Evolutionary conservation across 192 early-diverging fungal species (phyloP), one percentile per base, ranked within the genome.

Genomic region (Umbelopsis ramanniana): DNA sequence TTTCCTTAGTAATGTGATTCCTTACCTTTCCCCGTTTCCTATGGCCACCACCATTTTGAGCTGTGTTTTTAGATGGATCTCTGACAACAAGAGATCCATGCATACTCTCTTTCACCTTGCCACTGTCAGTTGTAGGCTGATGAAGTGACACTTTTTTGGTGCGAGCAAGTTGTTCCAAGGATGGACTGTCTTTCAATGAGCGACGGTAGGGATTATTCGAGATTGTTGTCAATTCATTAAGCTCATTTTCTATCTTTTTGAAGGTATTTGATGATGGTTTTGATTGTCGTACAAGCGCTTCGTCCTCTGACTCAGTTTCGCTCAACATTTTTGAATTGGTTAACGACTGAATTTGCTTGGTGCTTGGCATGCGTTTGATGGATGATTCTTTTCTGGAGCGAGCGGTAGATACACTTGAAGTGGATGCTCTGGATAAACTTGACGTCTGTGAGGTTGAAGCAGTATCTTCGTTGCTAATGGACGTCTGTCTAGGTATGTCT

Each of bases 1-100:
- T 52, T 43, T 21, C 17, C 7, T 6, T 14, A 2, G n/a, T 8
- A 21, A 46, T 47, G 26, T 60, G 10, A 0, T 26, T 15, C 29
- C 45, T 63, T 72, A 77, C 76, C 76, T 70, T 74, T 10, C 76
- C 76, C 33, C 76, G 72, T 24, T 78, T 78, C 53, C 76, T 29
- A 19, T 63, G 57, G 14, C 57, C 33, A 6, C 29, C 2, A 37
- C 15, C n/a, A n/a, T n/a, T 35, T 17, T 29, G 33, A 17, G 57
- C 8, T 14, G 26, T 63, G n/a, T 8, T 35, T 14, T 63, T 63
- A 0, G 14, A 29, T 37, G 57, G 17, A 19, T 35, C 26, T 35
- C 15, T 63, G 17, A 17, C 57, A 63, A 35, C 14, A 19, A 63
- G 12, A 17, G 57, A 63, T 3, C 57, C 57, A 63, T 63, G 57